Evolutionary conservation across 2,329 filamentous ascomycete species (phyloP).

Genomic region (Periconia sp.): DNA sequence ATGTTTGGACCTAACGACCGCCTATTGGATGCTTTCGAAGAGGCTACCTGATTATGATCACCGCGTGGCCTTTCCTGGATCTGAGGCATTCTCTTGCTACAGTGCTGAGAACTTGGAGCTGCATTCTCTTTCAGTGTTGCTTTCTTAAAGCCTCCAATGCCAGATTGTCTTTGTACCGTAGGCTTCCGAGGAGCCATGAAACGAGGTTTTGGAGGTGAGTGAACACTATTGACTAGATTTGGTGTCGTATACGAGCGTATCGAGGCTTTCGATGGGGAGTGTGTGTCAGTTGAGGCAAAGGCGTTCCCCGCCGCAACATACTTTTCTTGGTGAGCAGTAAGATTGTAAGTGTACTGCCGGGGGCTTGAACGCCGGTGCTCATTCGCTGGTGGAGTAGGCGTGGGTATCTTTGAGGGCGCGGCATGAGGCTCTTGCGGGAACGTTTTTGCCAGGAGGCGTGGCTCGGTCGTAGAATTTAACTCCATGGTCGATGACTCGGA

Average conservation of each 20-base stretch:
- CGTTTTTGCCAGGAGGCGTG: too few relatives aligned
- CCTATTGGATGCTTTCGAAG: slow-evolving; percentile 17
- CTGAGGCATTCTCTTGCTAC: slow-evolving; percentile 23
- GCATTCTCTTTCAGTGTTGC: slow-evolving; percentile 28
- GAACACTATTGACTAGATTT: slow-evolving; percentile 27
- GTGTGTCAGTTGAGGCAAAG: slow-evolving; percentile 10
- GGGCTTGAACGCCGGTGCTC: slow-evolving; percentile 30
- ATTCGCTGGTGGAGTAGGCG: slow-evolving; percentile 29
- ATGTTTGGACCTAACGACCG: slow-evolving; percentile 20
- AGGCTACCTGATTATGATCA: slow-evolving; percentile 24
- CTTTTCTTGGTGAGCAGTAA: slow-evolving; percentile 24
- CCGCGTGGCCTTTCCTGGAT: slow-evolving; percentile 24
- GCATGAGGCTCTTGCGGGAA: slow-evolving; percentile 10
- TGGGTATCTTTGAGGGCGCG: slow-evolving; percentile 35
- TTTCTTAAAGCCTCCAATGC: slow-evolving; percentile 14
- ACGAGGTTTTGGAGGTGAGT: slow-evolving; percentile 13
- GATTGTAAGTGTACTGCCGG: slow-evolving; percentile 26
- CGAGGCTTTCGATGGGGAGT: slow-evolving; percentile 20
- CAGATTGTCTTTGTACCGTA: slow-evolving; percentile 13
- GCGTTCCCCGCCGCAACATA: slow-evolving; percentile 21
- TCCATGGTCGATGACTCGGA: slow-evolving; percentile 12
- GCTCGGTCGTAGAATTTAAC: slow-evolving; percentile 7
- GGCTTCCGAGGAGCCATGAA: slow-evolving; percentile 27
- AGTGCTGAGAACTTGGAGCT: slow-evolving; percentile 18
- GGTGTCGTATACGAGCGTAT: slow-evolving; percentile 39